These are phyloP conservation scores for Solanum virginianum DNA, from an alignment of 257 asterid species.

Conservation along the genomic window DNA sequence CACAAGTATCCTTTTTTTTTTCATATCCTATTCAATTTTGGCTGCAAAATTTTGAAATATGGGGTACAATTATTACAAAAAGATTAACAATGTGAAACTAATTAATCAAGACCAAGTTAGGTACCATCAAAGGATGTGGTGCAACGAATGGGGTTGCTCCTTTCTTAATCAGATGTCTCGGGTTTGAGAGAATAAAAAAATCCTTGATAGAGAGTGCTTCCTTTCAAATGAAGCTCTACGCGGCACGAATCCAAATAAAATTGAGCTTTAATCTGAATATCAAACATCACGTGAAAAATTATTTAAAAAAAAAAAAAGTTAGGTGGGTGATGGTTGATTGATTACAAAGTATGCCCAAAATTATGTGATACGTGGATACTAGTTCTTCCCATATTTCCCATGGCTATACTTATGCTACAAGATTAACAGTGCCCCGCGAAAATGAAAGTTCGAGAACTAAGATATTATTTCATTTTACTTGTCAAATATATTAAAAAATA, in stretches of 20 bases:
- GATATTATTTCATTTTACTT: not conserved
- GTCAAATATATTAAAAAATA: no score
- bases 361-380: not conserved
- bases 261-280: no score
- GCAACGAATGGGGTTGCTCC: no score
- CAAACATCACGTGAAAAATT: accelerated
- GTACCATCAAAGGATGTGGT: not conserved
- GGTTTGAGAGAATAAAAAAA: no score
- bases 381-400: not conserved
- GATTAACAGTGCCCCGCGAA: not conserved
- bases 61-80: not conserved
- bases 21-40: not conserved
- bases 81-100: not conserved
- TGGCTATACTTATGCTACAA: not conserved
- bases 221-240: no score
- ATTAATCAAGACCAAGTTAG: not conserved
- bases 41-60: not conserved
- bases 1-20: not conserved
- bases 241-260: no score
- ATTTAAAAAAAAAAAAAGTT: no score
- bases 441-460: not conserved
- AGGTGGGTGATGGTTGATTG: not conserved
- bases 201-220: no score
- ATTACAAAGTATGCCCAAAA: not conserved
- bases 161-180: no score